Evolutionary conservation across 2,329 filamentous ascomycete species (phyloP).

Genomic region (Gnomoniopsis smithogilvyi): DNA sequence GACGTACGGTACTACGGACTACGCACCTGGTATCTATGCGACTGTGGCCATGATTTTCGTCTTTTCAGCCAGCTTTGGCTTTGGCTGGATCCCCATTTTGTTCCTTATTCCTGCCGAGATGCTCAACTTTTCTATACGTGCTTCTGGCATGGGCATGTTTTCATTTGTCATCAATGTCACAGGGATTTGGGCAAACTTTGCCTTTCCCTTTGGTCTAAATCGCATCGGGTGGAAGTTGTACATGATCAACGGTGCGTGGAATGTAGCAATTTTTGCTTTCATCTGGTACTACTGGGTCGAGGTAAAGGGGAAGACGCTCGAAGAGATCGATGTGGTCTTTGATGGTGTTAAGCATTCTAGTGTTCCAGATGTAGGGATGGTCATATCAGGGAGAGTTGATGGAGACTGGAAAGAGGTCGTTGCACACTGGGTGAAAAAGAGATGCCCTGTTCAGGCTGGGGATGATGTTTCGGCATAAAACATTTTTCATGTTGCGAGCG

Average conservation of each 20-base stretch:
- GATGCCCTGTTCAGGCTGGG: neutral
- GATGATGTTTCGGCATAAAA: neutral
- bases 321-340: slow-evolving; percentile 23
- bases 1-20: slow-evolving; percentile 8
- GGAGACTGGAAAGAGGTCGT: slow-evolving; percentile 5
- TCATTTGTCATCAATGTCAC: slow-evolving; percentile 12
- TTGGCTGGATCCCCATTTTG: slow-evolving; percentile 11
- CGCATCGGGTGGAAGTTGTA: slow-evolving; percentile 24
- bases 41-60: slow-evolving; percentile 16
- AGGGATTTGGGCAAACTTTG: slow-evolving; percentile 20
- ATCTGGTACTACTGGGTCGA: slow-evolving; percentile 22
- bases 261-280: slow-evolving; percentile 20
- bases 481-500: too few relatives aligned
- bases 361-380: slow-evolving; percentile 12
- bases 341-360: slow-evolving; percentile 16
- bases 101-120: slow-evolving; percentile 10
- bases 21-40: slow-evolving; percentile 14
- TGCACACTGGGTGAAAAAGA: neutral
- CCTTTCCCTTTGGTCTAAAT: slow-evolving; percentile 21
- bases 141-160: slow-evolving; percentile 29
- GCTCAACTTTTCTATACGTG: slow-evolving; percentile 17
- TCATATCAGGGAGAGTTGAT: neutral
- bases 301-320: slow-evolving; percentile 20
- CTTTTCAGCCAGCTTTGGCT: slow-evolving; percentile 9
- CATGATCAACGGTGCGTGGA: slow-evolving; percentile 23